A percentile compares a stretch with the other conserved stretches of the same genome.
These are phyloP conservation scores for Komagataea norvegica DNA, from an alignment of 1,139 yeast genomes.

Conservation along the genomic window DNA sequence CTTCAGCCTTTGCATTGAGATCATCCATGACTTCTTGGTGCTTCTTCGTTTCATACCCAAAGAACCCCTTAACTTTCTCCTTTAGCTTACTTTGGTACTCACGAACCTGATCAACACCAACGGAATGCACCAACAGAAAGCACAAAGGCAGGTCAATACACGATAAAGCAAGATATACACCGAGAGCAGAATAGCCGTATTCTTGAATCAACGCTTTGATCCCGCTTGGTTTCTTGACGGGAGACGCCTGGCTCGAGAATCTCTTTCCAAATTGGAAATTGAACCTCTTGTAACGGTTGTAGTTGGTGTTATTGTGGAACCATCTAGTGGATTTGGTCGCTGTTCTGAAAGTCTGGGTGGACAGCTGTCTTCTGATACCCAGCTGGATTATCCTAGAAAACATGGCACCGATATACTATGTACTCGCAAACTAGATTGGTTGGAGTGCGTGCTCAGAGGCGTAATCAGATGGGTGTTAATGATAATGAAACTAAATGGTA, in stretches of 20 bases:
- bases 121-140: slow-evolving; percentile 73
- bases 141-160: slow-evolving; percentile 79
- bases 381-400: slow-evolving; percentile 7
- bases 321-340: slow-evolving; percentile 6
- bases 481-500: no score
- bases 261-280: slow-evolving; percentile 11
- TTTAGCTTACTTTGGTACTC: slow-evolving; percentile 61
- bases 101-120: slow-evolving; percentile 77
- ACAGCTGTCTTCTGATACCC: slow-evolving; percentile 9
- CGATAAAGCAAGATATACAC: slow-evolving; percentile 69
- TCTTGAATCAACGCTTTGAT: slow-evolving; percentile 70
- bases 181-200: slow-evolving; percentile 90
- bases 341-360: not conserved
- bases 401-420: slow-evolving; percentile 3
- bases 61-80: slow-evolving; percentile 49
- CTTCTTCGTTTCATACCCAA: slow-evolving; percentile 41
- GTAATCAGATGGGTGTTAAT: no score
- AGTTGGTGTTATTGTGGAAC: slow-evolving; percentile 2
- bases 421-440: no score
- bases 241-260: no score
- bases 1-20: slow-evolving; percentile 19
- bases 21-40: slow-evolving; percentile 14
- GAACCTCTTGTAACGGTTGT: slow-evolving; percentile 2
- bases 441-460: no score
- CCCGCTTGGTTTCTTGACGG: slow-evolving; percentile 38